phyloP scores from a whole-genome alignment of 345 rosid genomes.

The Aethionema arabicum region DNA sequence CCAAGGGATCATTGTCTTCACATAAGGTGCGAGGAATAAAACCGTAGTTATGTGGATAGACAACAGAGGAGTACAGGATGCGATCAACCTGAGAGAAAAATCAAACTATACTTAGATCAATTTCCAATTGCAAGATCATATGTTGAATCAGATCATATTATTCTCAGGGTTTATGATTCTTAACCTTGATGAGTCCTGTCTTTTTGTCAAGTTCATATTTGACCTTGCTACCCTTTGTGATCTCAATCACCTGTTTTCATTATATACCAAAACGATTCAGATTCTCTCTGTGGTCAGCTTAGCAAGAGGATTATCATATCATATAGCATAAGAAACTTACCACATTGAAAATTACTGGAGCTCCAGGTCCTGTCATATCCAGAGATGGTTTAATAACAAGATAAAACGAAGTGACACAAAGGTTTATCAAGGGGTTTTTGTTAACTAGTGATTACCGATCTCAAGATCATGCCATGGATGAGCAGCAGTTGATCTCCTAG shows the following conservation, averaged over 20 bases:
- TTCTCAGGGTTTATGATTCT: neutral
- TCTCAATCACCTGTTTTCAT: constrained; percentile 76
- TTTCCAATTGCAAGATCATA: neutral
- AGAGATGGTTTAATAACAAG: constrained; percentile 12
- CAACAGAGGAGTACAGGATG: constrained; percentile 91
- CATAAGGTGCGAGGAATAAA: constrained; percentile 96
- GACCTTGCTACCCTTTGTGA: constrained; percentile 97
- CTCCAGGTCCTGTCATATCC: constrained; percentile 74
- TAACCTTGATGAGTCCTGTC: constrained; percentile 93
- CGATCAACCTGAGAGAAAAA: constrained; percentile 71
- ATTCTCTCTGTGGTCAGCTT: neutral
- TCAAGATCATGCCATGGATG: constrained; percentile 99
- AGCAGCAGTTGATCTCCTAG: constrained; percentile 90
- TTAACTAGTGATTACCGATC: constrained; percentile 50
- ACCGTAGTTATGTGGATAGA: constrained; percentile 98
- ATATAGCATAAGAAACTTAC: constrained; percentile 43
- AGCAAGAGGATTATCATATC: neutral
- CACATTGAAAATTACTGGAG: constrained; percentile 78
- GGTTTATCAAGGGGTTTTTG: neutral
- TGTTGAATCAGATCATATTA: neutral
- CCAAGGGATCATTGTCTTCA: constrained; percentile 97
- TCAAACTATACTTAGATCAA: constrained; percentile 4
- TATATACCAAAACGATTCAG: constrained; percentile 4
- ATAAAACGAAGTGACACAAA: neutral
- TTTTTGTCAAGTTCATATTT: constrained; percentile 97